Conservation (phyloP, 768 basidiomycete species). For the Suillus luteus region DNA sequence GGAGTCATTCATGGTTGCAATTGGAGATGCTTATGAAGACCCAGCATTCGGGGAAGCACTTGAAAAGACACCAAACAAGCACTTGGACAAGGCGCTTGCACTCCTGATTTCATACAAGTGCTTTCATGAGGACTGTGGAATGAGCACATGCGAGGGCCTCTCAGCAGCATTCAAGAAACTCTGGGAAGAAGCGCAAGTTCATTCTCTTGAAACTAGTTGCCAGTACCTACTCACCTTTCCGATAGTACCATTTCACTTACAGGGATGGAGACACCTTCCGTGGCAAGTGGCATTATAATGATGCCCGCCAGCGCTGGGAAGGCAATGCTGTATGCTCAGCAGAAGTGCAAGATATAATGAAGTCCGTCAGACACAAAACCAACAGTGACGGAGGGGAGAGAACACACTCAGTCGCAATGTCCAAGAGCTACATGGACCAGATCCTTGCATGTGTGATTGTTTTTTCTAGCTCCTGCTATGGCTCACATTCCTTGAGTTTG, state of each 20-base stretch:
- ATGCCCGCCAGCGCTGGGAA: no score
- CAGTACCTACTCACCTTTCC: no score
- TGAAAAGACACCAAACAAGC: neutral
- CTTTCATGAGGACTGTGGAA: slow-evolving; percentile 3
- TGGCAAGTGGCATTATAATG: no score
- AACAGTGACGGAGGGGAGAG: no score
- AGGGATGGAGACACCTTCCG: no score
- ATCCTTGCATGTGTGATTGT: slow-evolving; percentile 26
- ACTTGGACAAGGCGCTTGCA: slow-evolving; percentile 3
- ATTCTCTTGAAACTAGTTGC: no score
- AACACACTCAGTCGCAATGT: slow-evolving; percentile 2
- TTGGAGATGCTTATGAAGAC: neutral
- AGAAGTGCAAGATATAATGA: no score
- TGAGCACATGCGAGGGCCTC: slow-evolving; percentile 3
- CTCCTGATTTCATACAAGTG: slow-evolving; percentile 3
- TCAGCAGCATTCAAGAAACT: slow-evolving; percentile 4
- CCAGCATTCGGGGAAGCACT: neutral
- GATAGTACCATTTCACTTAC: no score
- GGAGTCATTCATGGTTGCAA: no score
- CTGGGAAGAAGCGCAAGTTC: slow-evolving; percentile 2
- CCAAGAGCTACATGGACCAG: slow-evolving; percentile 9
- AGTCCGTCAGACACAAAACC: no score
- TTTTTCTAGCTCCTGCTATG: slow-evolving; percentile 30
- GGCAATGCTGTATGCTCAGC: no score
- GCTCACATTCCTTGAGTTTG: slow-evolving; percentile 9